Evolutionary conservation across 192 early-diverging fungal genomes (phyloP), one percentile per base, ranked within the genome.

Genomic region (Phlyctochytrium planicorne): DNA sequence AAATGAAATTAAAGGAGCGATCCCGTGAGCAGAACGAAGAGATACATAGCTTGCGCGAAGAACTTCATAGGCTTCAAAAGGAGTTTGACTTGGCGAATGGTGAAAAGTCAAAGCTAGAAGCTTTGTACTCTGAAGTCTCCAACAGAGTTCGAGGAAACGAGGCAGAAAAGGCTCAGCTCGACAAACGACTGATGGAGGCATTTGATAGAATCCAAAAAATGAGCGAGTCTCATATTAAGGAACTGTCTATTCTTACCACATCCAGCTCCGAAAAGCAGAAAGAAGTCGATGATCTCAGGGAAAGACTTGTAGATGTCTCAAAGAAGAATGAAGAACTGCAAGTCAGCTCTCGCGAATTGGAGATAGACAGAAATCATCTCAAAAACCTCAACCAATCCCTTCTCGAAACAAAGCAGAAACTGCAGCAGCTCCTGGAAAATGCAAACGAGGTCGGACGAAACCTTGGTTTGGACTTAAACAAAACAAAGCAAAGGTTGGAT

Each of bases 341-440:
- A 27, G 4, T 53, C 6, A 2, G 35, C 4, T 25, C 71, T 30
- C 63, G 56, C 3, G 72, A 74, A 35, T 30, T 70, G 25, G 69
- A 77, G 52, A 30, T 25, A 10, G 75, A 73, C 30, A 40, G 57
- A 10, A 24, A 10, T 14, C 71, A 74, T 33, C 52, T 76, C 10
- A 34, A 66, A 47, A 35, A 76, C 2, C 66, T 80, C 2, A 67
- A 55, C 0, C 65, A 68, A 3, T 56, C 66, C 3, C 47, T 77
- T 20, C 47, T 62, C 6, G 66, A 71, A 17, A 53, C 63, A 2
- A 76, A 80, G 59, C 32, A 71, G 56, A 67, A 62, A 33, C 70
- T 73, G 0, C 63, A 80, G 47, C 27, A 29, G 0, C 20, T 65
- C 20, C 63, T 74, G 10, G 69, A 80, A 2, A 34, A 20, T 3